Evolutionary conservation across 2,329 filamentous ascomycete species (phyloP).

Genomic region (Pseudogymnoascus sp.): DNA sequence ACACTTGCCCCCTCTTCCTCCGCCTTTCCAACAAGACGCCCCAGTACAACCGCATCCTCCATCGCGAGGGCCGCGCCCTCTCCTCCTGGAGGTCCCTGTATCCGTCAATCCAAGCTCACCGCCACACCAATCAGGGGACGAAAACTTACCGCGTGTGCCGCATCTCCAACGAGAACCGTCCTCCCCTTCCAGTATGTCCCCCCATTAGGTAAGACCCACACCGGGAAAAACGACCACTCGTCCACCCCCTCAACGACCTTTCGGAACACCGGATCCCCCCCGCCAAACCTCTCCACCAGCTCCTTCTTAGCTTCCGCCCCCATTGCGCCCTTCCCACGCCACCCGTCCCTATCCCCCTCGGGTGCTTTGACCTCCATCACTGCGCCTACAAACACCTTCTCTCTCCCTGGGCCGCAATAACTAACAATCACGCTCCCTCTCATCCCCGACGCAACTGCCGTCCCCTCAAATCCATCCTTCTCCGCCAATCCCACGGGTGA

Average conservation of each 20-base stretch:
- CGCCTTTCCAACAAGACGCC: constrained; percentile 31
- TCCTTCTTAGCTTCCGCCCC: constrained; percentile 10
- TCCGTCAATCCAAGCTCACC: not conserved
- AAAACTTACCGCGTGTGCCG: constrained; percentile 17
- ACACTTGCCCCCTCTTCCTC: constrained; percentile 40
- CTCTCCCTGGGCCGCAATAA: constrained; percentile 11
- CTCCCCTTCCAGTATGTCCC: constrained; percentile 15
- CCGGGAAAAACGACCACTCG: constrained; percentile 16
- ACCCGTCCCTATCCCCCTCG: constrained; percentile 15
- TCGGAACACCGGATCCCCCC: constrained; percentile 10
- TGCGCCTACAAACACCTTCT: constrained; percentile 14
- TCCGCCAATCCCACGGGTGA: not conserved
- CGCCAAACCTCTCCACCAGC: constrained; percentile 13
- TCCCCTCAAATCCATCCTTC: constrained; percentile 12
- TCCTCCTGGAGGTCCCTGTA: constrained; percentile 42
- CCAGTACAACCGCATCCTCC: constrained; percentile 44
- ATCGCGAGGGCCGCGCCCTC: constrained; percentile 45
- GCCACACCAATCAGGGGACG: not conserved
- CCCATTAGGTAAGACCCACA: constrained; percentile 13
- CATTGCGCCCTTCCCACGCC: constrained; percentile 12
- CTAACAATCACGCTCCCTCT: constrained; percentile 14
- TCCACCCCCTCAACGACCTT: constrained; percentile 10
- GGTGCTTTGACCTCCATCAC: constrained; percentile 14
- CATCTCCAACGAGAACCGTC: constrained; percentile 18
- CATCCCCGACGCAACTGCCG: constrained; percentile 14